A percentile compares a stretch with the other conserved stretches of the same genome.
These are phyloP conservation scores for Entophlyctis luteolus DNA, from an alignment of 192 early-diverging fungal genomes.

Conservation along the genomic window DNA sequence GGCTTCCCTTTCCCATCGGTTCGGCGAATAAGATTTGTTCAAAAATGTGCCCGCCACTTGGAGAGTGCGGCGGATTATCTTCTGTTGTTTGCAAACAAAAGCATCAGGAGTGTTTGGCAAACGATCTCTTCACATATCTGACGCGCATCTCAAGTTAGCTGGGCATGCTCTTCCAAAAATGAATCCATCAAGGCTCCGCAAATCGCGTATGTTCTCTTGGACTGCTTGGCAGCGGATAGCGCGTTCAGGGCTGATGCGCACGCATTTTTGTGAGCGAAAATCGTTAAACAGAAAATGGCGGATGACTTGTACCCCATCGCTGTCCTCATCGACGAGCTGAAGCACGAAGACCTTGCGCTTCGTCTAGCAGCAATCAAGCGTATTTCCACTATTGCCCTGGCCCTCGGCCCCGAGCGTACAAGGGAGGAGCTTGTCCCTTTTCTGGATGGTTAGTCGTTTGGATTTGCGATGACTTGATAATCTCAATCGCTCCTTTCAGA, in stretches of 20 bases:
- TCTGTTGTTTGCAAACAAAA: neutral
- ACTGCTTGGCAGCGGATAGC: too few species aligned
- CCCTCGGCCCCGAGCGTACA: conserved; percentile 90
- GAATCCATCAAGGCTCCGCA: neutral
- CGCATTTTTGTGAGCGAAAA: too few species aligned
- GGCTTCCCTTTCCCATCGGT: conserved; percentile 50
- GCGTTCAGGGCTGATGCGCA: too few species aligned
- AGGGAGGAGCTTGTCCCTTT: conserved; percentile 96
- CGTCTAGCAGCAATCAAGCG: conserved; percentile 79
- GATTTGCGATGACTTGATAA: too few species aligned
- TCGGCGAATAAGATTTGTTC: too few species aligned
- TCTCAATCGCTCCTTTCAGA: too few species aligned
- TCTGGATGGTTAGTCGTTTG: conserved; percentile 75
- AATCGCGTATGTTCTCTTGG: too few species aligned
- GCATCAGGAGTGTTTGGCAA: neutral
- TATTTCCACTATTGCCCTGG: conserved; percentile 80
- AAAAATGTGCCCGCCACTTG: neutral
- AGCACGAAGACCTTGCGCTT: conserved; percentile 84
- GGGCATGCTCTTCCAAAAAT: neutral
- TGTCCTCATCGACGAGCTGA: conserved; percentile 86
- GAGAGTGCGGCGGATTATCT: neutral
- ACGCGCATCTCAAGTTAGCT: neutral
- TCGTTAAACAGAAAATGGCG: too few species aligned
- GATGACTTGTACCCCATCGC: conserved; percentile 83
- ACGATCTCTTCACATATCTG: neutral